phyloP scores from a whole-genome alignment of 805 yeast species.

The Yamadazyma sp. region DNA sequence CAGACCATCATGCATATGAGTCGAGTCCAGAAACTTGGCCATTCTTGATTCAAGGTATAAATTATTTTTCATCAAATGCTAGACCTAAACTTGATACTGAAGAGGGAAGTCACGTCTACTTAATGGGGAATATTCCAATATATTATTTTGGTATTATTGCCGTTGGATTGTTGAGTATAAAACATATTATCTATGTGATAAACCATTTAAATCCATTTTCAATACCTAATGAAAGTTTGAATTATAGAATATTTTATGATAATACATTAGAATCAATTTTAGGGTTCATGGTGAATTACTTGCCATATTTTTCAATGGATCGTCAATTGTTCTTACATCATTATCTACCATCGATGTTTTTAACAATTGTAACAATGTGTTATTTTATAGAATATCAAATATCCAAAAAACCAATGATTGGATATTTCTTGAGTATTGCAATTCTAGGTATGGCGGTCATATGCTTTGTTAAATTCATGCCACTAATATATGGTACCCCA shows the following conservation, averaged over 20 bases:
- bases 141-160: constrained; percentile 46
- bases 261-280: constrained; percentile 36
- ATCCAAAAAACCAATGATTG: constrained; percentile 23
- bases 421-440: constrained; percentile 20
- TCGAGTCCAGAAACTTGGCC: constrained; percentile 68
- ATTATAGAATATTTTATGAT: constrained; percentile 16
- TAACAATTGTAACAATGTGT: constrained; percentile 43
- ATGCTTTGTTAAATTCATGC: constrained; percentile 29
- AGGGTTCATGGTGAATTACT: constrained; percentile 58
- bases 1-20: constrained; percentile 47
- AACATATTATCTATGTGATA: constrained; percentile 19
- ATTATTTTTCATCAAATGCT: constrained; percentile 46
- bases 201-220: constrained; percentile 30
- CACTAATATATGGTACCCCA: constrained; percentile 44
- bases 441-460: constrained; percentile 17
- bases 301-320: constrained; percentile 49
- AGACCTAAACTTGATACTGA: constrained; percentile 11
- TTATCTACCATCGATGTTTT: constrained; percentile 46
- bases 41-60: constrained; percentile 53
- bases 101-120: constrained; percentile 43
- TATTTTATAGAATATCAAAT: constrained; percentile 44
- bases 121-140: constrained; percentile 60
- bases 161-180: constrained; percentile 24
- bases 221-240: constrained; percentile 13
- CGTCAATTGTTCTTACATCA: constrained; percentile 74